Percentiles rank a stretch among this genome's conserved stretches.
phyloP scores from a whole-genome alignment of 805 yeast genomes.

The Metschnikowia picachoensis region DNA sequence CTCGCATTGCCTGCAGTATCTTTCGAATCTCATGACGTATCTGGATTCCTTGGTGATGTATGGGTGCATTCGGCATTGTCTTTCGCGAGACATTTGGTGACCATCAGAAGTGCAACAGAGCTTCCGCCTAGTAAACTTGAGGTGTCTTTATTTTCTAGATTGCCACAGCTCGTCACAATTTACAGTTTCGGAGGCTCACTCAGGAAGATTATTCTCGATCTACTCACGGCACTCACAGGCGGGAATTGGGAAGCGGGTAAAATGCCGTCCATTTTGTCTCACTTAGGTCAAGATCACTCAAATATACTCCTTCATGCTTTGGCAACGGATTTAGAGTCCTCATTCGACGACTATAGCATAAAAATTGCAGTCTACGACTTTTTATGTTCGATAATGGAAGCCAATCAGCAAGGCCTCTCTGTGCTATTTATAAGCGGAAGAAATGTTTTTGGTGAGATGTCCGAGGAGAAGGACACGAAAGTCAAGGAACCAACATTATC shows the following conservation, averaged over 20 bases:
- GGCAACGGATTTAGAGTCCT: constrained; percentile 54
- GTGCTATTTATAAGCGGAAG: constrained; percentile 62
- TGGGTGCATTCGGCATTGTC: constrained; percentile 52
- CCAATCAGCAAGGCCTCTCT: constrained; percentile 75
- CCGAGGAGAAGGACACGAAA: constrained; percentile 15
- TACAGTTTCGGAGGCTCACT: constrained; percentile 49
- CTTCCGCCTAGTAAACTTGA: constrained; percentile 63
- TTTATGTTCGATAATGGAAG: constrained; percentile 62
- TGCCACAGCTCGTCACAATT: constrained; percentile 54
- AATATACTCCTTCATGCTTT: constrained; percentile 57
- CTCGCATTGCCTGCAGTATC: constrained; percentile 34
- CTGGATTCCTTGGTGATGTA: constrained; percentile 45
- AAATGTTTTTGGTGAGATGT: constrained; percentile 41
- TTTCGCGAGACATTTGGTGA: constrained; percentile 53
- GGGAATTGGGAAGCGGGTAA: constrained; percentile 50
- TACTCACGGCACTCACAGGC: constrained; percentile 55
- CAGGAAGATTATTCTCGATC: constrained; percentile 48
- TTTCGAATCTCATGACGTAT: constrained; percentile 39
- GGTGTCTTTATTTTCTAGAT: constrained; percentile 47
- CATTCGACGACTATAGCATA: constrained; percentile 49
- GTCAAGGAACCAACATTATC: constrained; percentile 29
- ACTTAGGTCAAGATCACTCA: constrained; percentile 66
- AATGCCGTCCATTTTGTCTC: constrained; percentile 80
- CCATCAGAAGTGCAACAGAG: constrained; percentile 50
- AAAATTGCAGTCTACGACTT: constrained; percentile 58